Evolutionary conservation across 345 rosid species (phyloP).

Genomic region (Diplotaxis tenuifolia): DNA sequence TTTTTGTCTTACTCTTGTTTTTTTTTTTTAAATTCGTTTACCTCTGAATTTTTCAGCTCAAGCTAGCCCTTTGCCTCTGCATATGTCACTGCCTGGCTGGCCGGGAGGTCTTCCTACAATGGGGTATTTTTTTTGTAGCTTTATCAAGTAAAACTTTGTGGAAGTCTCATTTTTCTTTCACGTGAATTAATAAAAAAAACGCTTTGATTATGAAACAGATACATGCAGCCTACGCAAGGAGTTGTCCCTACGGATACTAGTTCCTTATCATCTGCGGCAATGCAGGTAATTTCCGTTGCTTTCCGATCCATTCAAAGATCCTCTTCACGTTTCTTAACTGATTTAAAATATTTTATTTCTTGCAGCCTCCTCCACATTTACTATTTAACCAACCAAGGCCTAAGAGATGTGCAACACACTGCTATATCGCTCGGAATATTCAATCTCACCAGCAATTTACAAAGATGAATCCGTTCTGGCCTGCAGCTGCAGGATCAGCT

Average conservation of each 20-base stretch:
- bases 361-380: conserved; percentile 77
- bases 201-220: conserved; percentile 46
- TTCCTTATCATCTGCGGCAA: conserved; percentile 59
- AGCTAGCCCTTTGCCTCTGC: conserved; percentile 56
- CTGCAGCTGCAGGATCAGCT: conserved; percentile 73
- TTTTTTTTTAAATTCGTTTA: neutral
- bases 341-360: conserved; percentile 5
- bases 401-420: conserved; percentile 96
- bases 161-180: conserved; percentile 10
- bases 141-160: neutral
- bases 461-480: conserved; percentile 90
- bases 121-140: conserved; percentile 58
- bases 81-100: conserved; percentile 86
- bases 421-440: conserved; percentile 81
- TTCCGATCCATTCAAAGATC: neutral
- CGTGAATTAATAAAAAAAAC: conserved; percentile 23
- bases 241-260: conserved; percentile 81
- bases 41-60: conserved; percentile 51
- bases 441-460: conserved; percentile 66
- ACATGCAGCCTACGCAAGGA: conserved; percentile 81
- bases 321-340: neutral
- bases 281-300: conserved; percentile 51
- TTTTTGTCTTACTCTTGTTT: neutral
- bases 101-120: conserved; percentile 90
- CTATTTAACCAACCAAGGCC: conserved; percentile 75